Conservation (phyloP, 2,329 filamentous ascomycete species). For the Aspergillus versicolor region DNA sequence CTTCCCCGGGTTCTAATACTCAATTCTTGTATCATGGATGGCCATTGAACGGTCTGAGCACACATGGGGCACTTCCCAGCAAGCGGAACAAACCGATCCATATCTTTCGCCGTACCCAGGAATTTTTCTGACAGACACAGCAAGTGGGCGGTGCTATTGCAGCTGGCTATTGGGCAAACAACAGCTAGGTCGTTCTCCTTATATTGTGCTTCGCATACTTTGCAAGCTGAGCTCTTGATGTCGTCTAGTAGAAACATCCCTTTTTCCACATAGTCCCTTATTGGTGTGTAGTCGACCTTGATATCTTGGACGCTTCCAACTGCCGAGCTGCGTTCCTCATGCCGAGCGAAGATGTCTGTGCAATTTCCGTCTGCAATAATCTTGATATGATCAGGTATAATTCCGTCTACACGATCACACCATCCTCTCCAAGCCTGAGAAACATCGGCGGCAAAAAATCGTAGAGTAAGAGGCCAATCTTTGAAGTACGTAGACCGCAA, state of each 20-base stretch:
- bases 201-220: conserved; percentile 48
- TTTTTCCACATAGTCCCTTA: conserved; percentile 55
- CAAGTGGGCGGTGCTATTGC: conserved; percentile 54
- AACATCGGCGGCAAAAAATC: conserved; percentile 74
- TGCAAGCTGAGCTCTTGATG: conserved; percentile 42
- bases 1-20: conserved; percentile 69
- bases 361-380: conserved; percentile 54
- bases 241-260: conserved; percentile 44
- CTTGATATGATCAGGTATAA: conserved; percentile 50
- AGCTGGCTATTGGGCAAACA: conserved; percentile 52
- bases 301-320: conserved; percentile 46
- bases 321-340: conserved; percentile 21
- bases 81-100: conserved; percentile 60
- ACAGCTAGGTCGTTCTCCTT: conserved; percentile 45
- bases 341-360: conserved; percentile 4
- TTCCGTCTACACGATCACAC: conserved; percentile 50
- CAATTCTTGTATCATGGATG: conserved; percentile 77
- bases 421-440: conserved; percentile 66
- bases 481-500: conserved; percentile 76
- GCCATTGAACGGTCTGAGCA: conserved; percentile 63
- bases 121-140: conserved; percentile 56
- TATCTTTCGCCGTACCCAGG: conserved; percentile 41
- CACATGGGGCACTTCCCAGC: conserved; percentile 72
- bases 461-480: conserved; percentile 77
- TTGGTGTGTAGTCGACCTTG: conserved; percentile 53